Conservation (phyloP, 2,329 filamentous ascomycete genomes). For the Phialophora macrospora region DNA sequence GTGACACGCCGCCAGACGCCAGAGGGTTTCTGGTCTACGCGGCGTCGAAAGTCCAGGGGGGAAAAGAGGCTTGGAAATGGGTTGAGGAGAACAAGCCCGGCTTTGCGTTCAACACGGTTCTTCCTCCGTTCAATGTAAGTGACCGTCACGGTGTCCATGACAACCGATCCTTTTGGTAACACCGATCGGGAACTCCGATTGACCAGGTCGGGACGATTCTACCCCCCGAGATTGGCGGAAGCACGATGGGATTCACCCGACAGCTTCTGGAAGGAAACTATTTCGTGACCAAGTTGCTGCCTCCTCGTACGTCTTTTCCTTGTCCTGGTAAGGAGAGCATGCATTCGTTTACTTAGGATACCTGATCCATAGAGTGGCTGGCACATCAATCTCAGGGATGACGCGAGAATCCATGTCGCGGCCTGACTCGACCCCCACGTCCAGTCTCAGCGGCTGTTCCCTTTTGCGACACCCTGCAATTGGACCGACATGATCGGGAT, state of each 20-base stretch:
- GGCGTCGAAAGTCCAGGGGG: constrained; percentile 49
- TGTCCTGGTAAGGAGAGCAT: background rate
- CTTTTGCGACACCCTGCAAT: constrained; percentile 54
- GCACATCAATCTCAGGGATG: constrained; percentile 53
- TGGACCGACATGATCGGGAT: constrained; percentile 50
- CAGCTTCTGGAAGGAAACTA: constrained; percentile 7
- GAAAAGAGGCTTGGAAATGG: constrained; percentile 49
- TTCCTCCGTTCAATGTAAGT: constrained; percentile 20
- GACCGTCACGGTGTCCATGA: background rate
- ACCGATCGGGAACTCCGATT: background rate
- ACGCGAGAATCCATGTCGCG: constrained; percentile 58
- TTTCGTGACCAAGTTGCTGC: constrained; percentile 2
- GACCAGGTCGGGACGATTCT: constrained; percentile 16
- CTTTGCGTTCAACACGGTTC: constrained; percentile 41
- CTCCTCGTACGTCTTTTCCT: constrained; percentile 10
- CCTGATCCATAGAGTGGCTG: constrained; percentile 19
- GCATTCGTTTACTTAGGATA: background rate
- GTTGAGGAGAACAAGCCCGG: constrained; percentile 40
- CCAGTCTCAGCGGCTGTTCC: constrained; percentile 59
- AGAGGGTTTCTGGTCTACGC: constrained; percentile 41
- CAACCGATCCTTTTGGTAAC: background rate
- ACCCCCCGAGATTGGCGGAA: constrained; percentile 17
- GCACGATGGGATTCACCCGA: constrained; percentile 17
- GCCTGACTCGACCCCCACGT: constrained; percentile 55
- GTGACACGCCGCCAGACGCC: constrained; percentile 23